Base-by-base conservation (phyloP, 805 yeast species). In the Yamadazyma nakazawae region DNA sequence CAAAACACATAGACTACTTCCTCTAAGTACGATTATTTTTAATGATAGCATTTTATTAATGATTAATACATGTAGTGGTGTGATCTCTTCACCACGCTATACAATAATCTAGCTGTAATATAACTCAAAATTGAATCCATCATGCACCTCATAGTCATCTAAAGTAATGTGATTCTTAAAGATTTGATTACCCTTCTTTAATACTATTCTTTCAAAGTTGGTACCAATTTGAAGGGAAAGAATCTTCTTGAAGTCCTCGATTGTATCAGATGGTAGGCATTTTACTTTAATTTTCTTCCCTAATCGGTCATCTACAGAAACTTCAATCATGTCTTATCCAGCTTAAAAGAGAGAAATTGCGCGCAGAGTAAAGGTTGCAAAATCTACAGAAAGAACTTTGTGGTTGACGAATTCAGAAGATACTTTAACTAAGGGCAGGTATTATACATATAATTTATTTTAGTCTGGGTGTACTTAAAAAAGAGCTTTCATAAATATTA, bases 81-180 rank as follows among this genome's bases (percentile, higher is more conserved):
- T 28, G 32, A 28, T 28, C 12, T 12, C 3, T 13, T 12, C 9
- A 28, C 32, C 32, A 28, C n/a, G 3, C 32, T 28, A 13, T 17
- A 35, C 34, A 9, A 11, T 14, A 5, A 13, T 18, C 47, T 49
- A 85, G 21, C 82, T 70, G 60, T 86, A 86, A 57, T 88, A 94
- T 62, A 92, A 68, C 66, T 92, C 99, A 54, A 92, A 66, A 63
- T 84, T 88, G 50, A 86, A 84, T 9, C 96, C 96, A 62, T 90
- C 84, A 59, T 90, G 96, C 16, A 92, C 82, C 63, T 92, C 99
- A 61, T 94, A 92, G 64, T 92, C 99, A n/a, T 85, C 96, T 38
- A 92, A 71, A 0, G 91, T 76, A 46, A 92, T 92, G 61, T 91
- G 97, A 59, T 92, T 94, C 61, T 94, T 94, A 63, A 80, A 82